phyloP scores from a whole-genome alignment of 2,329 filamentous ascomycete species.

The Diaporthe ampelina region DNA sequence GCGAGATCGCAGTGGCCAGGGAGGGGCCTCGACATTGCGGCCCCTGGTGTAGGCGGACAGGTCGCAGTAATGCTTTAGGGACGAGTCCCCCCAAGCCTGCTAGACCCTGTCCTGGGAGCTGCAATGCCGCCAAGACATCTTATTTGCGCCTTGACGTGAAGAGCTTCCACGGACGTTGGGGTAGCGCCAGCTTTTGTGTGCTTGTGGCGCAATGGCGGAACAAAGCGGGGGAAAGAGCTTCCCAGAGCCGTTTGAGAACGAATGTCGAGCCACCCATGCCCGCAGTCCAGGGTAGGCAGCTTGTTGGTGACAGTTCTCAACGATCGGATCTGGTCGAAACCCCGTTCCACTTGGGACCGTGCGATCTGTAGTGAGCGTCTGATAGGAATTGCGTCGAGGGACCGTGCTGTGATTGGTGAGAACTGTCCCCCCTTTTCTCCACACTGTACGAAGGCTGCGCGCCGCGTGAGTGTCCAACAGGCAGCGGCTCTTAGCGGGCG shows the following conservation, averaged over 20 bases:
- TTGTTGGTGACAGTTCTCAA: neutral
- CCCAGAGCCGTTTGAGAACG: conserved; percentile 1
- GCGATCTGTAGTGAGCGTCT: conserved; percentile 15
- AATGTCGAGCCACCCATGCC: neutral
- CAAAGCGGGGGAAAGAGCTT: neutral
- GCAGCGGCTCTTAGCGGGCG: neutral
- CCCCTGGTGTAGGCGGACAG: neutral
- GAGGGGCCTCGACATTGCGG: neutral
- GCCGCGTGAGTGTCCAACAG: neutral
- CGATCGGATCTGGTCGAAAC: neutral
- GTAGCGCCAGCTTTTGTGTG: conserved; percentile 14
- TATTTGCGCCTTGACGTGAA: conserved; percentile 28
- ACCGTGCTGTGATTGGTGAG: neutral
- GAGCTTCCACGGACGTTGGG: conserved; percentile 18
- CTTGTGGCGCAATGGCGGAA: conserved; percentile 21
- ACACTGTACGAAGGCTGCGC: neutral
- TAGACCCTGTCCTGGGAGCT: conserved; percentile 18
- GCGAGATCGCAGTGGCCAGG: neutral
- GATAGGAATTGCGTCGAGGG: neutral
- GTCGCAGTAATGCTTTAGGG: neutral
- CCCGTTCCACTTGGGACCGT: neutral
- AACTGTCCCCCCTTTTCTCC: neutral
- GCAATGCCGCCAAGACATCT: conserved; percentile 31
- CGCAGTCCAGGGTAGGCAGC: neutral
- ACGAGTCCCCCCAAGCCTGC: neutral